phyloP scores from a whole-genome alignment of 352 stramenopile species.

The Blastocystis sp. region DNA sequence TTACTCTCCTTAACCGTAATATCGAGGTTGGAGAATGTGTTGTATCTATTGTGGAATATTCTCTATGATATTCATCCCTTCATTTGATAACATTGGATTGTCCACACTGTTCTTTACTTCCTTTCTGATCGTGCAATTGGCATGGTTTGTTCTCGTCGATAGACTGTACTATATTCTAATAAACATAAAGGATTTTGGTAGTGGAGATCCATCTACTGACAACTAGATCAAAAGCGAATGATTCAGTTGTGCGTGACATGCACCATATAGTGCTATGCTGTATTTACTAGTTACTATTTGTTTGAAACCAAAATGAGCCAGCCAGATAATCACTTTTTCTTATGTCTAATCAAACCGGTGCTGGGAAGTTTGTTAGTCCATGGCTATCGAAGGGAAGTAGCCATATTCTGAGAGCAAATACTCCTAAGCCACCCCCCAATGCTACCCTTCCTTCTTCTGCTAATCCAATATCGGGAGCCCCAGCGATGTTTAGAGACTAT shows the following conservation, averaged over 20 bases:
- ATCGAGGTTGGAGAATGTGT: neutral
- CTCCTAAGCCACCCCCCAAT: neutral
- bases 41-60: constrained; percentile 14
- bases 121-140: neutral
- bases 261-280: no score
- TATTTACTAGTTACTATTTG: no score
- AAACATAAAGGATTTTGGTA: neutral
- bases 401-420: neutral
- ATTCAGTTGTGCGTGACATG: neutral
- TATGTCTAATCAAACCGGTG: neutral
- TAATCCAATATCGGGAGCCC: neutral
- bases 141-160: neutral
- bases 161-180: neutral
- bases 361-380: neutral
- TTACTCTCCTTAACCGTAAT: neutral
- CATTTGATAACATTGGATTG: neutral
- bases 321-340: neutral
- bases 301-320: neutral
- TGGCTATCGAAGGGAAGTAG: constrained; percentile 36
- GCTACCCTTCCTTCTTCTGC: neutral
- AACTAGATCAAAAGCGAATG: neutral
- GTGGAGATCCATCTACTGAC: neutral
- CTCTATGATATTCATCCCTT: neutral
- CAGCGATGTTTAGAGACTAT: no score
- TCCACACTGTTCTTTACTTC: neutral